Base-by-base conservation (phyloP, 2,329 filamentous ascomycete genomes). In the Hypoxylon sp. region DNA sequence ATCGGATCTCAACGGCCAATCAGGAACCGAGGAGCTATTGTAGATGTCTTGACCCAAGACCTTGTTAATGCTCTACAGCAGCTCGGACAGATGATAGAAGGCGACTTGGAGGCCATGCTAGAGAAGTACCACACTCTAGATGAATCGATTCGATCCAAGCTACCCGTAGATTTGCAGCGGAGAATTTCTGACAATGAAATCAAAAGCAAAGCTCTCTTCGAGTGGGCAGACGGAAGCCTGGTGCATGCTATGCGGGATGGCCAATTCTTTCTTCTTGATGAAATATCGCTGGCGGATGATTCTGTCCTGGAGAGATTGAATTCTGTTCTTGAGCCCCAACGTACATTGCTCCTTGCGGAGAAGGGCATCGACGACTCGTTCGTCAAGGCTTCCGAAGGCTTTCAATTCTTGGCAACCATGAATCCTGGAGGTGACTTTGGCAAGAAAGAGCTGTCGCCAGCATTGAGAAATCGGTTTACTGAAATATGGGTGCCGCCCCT, bases 351-450 rank as follows among this genome's bases (percentile, higher is more conserved):
- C 2, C 86, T 99, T 15, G 97, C 97, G 0, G 96, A 99, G 79
- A 99, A 98, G 80, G 97, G 96, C 0, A 88, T 93, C 1, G 87
- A 92, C 4, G 91, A 97, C 78, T 94, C 94, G 0, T 90, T 93
- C 70, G 87, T 99, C 27, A 87, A 88, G 42, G 96, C 92, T 5
- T 80, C 85, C 10, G 85, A 91, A 44, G 93, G 92, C 0, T 99
- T 98, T 80, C 94, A 99, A 75, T 98, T 99, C 80, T 88, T 99
- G 66, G 95, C 96, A 2, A 99, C 96, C 0, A 99, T 99, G 96
- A 99, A 99, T 73, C 96, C 96, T 7, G 97, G 97, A 55, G 96
- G 97, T 50, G 96, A 99, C 77, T 99, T 98, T 78, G 96, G 96
- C 71, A 99, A 99, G 82, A 93, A 95, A 73, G 96, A 99, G 79